Evolutionary conservation across 208 protist species (phyloP).

Genomic region (Tritrichomonas foetus): DNA sequence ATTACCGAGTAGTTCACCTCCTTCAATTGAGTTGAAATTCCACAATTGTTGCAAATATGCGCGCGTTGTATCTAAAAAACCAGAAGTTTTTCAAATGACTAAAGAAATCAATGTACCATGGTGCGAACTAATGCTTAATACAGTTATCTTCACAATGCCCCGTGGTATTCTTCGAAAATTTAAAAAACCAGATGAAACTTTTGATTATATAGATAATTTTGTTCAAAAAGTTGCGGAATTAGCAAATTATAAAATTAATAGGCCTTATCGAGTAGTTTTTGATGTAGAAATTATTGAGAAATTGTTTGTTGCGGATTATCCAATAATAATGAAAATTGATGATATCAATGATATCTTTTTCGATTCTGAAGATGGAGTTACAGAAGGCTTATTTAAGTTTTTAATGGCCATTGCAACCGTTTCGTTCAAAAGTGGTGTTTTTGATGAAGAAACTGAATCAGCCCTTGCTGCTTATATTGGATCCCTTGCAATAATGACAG

Average conservation of each 20-base stretch:
- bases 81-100: not conserved
- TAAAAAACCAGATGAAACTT: not conserved
- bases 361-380: not conserved
- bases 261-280: slow-evolving; percentile 32
- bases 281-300: not conserved
- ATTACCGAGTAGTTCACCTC: not conserved
- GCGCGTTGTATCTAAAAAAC: not conserved
- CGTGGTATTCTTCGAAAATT: not conserved
- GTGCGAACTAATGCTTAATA: not conserved
- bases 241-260: not conserved
- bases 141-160: not conserved
- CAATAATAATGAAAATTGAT: not conserved
- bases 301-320: not conserved
- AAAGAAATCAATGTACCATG: not conserved
- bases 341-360: not conserved
- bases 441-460: not conserved
- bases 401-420: not conserved
- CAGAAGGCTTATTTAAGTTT: not conserved
- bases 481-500: not conserved
- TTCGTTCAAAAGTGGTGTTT: not conserved
- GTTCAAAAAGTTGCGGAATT: not conserved
- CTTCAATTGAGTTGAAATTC: not conserved
- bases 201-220: not conserved
- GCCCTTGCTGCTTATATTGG: not conserved
- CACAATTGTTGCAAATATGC: not conserved